A percentile compares a stretch with the other conserved stretches of the same genome.
phyloP scores from a whole-genome alignment of 192 early-diverging fungal genomes.

The Entophlyctis luteolus region DNA sequence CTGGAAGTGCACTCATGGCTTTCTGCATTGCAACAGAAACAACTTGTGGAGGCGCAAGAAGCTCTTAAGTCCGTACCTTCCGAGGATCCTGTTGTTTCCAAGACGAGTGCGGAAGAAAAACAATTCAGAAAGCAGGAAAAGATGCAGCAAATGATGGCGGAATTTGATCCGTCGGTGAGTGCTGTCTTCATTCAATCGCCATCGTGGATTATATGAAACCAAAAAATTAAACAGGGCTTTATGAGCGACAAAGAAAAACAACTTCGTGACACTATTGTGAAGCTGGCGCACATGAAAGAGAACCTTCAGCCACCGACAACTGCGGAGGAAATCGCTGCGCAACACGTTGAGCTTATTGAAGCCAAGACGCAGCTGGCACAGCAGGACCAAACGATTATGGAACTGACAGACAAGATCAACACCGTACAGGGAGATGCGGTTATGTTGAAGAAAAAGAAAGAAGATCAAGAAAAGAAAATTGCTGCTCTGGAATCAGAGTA shows the following conservation, averaged over 20 bases:
- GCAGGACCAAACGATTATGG: slow-evolving; percentile 61
- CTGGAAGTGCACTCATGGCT: slow-evolving; percentile 16
- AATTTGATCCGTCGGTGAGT: slow-evolving; percentile 69
- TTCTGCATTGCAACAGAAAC: slow-evolving; percentile 34
- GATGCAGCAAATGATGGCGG: slow-evolving; percentile 80
- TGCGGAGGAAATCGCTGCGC: slow-evolving; percentile 60
- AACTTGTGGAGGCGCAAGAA: slow-evolving; percentile 43
- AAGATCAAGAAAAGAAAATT: slow-evolving; percentile 67
- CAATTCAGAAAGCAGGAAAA: slow-evolving; percentile 77
- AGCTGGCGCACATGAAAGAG: slow-evolving; percentile 62
- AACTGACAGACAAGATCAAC: slow-evolving; percentile 29
- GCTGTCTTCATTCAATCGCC: neutral
- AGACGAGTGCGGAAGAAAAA: slow-evolving; percentile 57
- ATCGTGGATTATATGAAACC: neutral
- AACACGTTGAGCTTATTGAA: slow-evolving; percentile 70
- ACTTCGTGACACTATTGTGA: slow-evolving; percentile 63
- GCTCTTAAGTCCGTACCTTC: slow-evolving; percentile 1
- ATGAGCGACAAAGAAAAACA: slow-evolving; percentile 74
- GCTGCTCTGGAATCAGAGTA: slow-evolving; percentile 73
- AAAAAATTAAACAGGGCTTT: slow-evolving; percentile 40
- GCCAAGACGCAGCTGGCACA: slow-evolving; percentile 59
- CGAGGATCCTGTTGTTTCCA: slow-evolving; percentile 14
- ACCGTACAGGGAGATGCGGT: slow-evolving; percentile 52
- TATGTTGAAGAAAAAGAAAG: slow-evolving; percentile 52
- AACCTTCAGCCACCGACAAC: slow-evolving; percentile 38